These are phyloP conservation scores for Boletus pseudopeckii DNA, from an alignment of 768 basidiomycete genomes.

Conservation along the genomic window DNA sequence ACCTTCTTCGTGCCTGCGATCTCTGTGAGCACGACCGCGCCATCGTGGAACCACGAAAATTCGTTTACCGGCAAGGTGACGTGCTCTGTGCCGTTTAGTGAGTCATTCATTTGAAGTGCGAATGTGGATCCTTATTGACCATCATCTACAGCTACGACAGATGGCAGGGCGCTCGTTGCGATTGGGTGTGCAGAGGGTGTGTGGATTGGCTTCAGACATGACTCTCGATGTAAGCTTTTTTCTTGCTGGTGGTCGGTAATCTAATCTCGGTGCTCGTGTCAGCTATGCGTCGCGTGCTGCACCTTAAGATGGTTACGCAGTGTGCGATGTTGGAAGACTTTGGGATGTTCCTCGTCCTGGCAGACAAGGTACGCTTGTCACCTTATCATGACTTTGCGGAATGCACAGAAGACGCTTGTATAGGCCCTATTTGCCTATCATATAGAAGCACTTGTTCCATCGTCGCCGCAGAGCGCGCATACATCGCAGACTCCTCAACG, in stretches of 20 bases:
- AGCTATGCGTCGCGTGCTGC: slow-evolving; percentile 92
- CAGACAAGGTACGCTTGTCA: slow-evolving; percentile 65
- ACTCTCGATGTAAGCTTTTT: slow-evolving; percentile 63
- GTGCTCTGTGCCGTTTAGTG: slow-evolving; percentile 91
- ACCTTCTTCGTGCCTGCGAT: slow-evolving; percentile 80
- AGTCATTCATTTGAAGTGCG: slow-evolving; percentile 12
- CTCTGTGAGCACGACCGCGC: slow-evolving; percentile 40
- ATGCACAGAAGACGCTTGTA: background rate
- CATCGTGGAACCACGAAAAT: slow-evolving; percentile 67
- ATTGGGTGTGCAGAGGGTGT: slow-evolving; percentile 95
- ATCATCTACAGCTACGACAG: slow-evolving; percentile 59
- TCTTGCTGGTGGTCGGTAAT: background rate
- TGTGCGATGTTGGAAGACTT: slow-evolving; percentile 96
- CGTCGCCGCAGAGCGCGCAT: slow-evolving; percentile 64
- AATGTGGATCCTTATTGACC: slow-evolving; percentile 7
- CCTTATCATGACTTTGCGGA: background rate
- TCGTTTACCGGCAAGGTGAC: slow-evolving; percentile 83
- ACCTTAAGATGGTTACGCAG: slow-evolving; percentile 91
- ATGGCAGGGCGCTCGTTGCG: slow-evolving; percentile 83
- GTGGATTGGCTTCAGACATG: slow-evolving; percentile 90
- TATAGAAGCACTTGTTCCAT: slow-evolving; percentile 94
- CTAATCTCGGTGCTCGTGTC: slow-evolving; percentile 9
- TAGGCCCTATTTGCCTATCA: slow-evolving; percentile 90
- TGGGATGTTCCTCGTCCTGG: slow-evolving; percentile 92
- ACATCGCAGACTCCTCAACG: slow-evolving; percentile 83